Conservation (phyloP, 371 early-diverging fungal genomes). For the Zychaea mexicana region DNA sequence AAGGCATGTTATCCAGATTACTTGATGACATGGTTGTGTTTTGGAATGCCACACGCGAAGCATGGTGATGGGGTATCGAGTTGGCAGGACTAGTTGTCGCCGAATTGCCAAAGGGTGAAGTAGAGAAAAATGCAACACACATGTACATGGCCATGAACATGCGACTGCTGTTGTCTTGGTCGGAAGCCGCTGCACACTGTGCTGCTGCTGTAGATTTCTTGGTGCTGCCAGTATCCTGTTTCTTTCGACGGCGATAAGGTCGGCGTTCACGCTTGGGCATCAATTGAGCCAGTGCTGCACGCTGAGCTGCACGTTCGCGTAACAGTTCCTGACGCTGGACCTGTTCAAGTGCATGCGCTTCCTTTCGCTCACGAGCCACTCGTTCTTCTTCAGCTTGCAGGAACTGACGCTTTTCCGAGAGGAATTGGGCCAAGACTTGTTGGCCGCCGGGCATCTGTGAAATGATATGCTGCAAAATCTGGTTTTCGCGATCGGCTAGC, state of each 20-base stretch:
- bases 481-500: slow-evolving; percentile 51
- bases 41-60: not conserved
- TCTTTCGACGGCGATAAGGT: slow-evolving; percentile 24
- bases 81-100: not conserved
- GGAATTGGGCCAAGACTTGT: slow-evolving; percentile 38
- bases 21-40: slow-evolving; percentile 4
- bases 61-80: not conserved
- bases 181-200: not conserved
- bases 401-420: slow-evolving; percentile 24
- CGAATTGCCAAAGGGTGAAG: slow-evolving; percentile 23
- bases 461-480: slow-evolving; percentile 51
- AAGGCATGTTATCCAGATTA: not conserved
- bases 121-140: slow-evolving; percentile 40
- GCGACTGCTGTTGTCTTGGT: slow-evolving; percentile 7
- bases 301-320: slow-evolving; percentile 33
- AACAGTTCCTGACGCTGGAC: slow-evolving; percentile 28
- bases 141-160: slow-evolving; percentile 49
- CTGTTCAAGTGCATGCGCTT: slow-evolving; percentile 18
- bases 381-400: slow-evolving; percentile 28
- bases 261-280: slow-evolving; percentile 22
- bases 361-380: slow-evolving; percentile 23
- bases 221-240: not conserved
- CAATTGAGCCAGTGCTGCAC: slow-evolving; percentile 30
- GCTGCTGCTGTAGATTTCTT: not conserved
- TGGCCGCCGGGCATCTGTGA: slow-evolving; percentile 59